phyloP scores from a whole-genome alignment of 2,329 filamentous ascomycete genomes.

The Colletotrichum tofieldiae region DNA sequence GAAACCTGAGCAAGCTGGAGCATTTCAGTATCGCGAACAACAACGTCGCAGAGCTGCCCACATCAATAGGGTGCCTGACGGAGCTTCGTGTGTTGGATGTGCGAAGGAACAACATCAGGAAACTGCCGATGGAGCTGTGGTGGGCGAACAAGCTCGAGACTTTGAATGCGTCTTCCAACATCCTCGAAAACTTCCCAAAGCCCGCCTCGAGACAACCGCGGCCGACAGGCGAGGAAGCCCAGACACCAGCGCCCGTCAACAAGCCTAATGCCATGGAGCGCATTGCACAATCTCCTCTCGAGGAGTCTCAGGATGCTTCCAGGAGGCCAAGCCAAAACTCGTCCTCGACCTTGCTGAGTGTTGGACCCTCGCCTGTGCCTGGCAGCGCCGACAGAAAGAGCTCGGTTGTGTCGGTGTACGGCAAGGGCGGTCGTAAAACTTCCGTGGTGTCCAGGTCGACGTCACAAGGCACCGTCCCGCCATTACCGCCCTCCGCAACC shows the following conservation, averaged over 20 bases:
- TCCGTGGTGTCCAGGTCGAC: conserved; percentile 82
- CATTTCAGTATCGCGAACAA: conserved; percentile 97
- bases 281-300: conserved; percentile 77
- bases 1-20: conserved; percentile 85
- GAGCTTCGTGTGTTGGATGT: conserved; percentile 91
- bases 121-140: conserved; percentile 95
- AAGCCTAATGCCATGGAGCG: conserved; percentile 56
- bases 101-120: conserved; percentile 92
- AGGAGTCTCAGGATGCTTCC: conserved; percentile 77
- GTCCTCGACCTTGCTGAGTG: conserved; percentile 82
- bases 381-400: conserved; percentile 79
- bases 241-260: conserved; percentile 55
- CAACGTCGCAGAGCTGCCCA: conserved; percentile 84
- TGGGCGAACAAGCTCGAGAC: conserved; percentile 92
- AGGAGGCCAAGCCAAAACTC: conserved; percentile 85
- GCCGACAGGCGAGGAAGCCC: conserved; percentile 66
- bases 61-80: conserved; percentile 88
- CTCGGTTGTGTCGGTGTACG: conserved; percentile 86
- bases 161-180: conserved; percentile 95
- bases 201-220: conserved; percentile 80
- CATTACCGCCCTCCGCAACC: conserved; percentile 68
- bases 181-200: conserved; percentile 92
- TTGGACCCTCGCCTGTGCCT: conserved; percentile 80
- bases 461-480: conserved; percentile 61
- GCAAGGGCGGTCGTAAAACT: conserved; percentile 85